Evolutionary conservation across 1,284 basidiomycete species (phyloP), one percentile per base, ranked within the genome.

Genomic region (Gymnopus androsaceus): DNA sequence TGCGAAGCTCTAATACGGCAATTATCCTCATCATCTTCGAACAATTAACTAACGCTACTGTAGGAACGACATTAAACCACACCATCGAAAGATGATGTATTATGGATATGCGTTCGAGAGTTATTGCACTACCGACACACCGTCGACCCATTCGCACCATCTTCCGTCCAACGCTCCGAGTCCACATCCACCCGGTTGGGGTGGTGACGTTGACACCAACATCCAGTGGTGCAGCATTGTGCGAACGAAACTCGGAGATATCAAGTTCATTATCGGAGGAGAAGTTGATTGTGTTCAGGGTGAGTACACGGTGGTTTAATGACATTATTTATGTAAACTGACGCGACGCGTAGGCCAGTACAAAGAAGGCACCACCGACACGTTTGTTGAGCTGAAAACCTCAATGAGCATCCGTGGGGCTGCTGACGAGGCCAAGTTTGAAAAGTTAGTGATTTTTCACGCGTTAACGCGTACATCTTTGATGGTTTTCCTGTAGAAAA

Each of bases 161-260:
- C n/a, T n/a, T n/a, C n/a, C n/a, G n/a, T n/a, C n/a, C n/a, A n/a
- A n/a, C n/a, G n/a, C n/a, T n/a, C n/a, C n/a, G n/a, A n/a, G n/a
- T n/a, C n/a, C n/a, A n/a, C n/a, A 73, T 45, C 79, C 77, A 3
- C 65, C 68, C 6, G 87, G 86, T 0, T 95, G 94, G 92, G 82
- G 89, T 51, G 92, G 90, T 0, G 87, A 92, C 59, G 92, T 98
- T 8, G 85, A 98, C 67, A 97, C 93, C 4, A 98, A 98, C 66
- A 85, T 93, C 0, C 95, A 98, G 69, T 98, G 95, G 95, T 98
- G 95, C 68, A 89, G 86, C 60, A 86, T 99, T 25, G 90, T 96
- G 44, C 91, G 93, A 68, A 94, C 94, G 2, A 93, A 92, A 58
- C 81, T 98, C 4, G 93, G 89, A 0, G 79, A 85, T 51, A 82